Evolutionary conservation across 1,284 basidiomycete species (phyloP), one percentile per base, ranked within the genome.

Genomic region (Trichosporon asahii): DNA sequence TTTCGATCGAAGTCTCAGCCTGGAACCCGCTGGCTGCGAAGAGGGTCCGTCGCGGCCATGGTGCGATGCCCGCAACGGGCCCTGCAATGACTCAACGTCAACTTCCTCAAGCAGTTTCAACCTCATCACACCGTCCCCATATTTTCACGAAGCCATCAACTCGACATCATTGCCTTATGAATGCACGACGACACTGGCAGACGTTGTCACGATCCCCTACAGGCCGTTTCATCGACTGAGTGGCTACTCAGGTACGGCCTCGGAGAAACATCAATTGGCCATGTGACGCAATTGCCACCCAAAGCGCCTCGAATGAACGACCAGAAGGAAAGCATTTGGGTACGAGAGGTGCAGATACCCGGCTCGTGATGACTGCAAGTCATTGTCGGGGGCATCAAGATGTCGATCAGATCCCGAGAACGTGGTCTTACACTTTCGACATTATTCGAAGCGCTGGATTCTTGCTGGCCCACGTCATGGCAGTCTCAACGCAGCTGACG

Each of bases 191-290:
- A 5, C 8, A 12, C 7, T 27, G 23, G 21, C 14, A 2, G 11
- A 29, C 53, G 14, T 27, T 8, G 57, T 18, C 57, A 31, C 29
- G 3, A 29, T 27, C 49, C 49, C 23, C 49, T 53, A 31, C 9
- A 21, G 18, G 29, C 14, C 8, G 57, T 57, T 33, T 60, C 55
- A 31, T 15, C 27, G 55, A 29, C 25, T 31, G 33, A 31, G 57
- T 61, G 57, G 57, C 57, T 61, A 61, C 4, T 61, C 57, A 61
- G 57, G 57, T 61, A 61, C 57, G 25, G 23, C 27, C 57, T 18
- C 27, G 27, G 27, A 61, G 27, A 31, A 31, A 60, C 57, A 61
- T 61, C 27, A 61, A 61, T 61, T 61, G 57, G 27, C 29, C 57
- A 60, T 31, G 57, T 61, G 57, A 61, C 27, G 57, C 57, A 61